Percentiles rank a stretch among this genome's conserved stretches.
Evolutionary conservation across 1,284 basidiomycete species (phyloP).

Genomic region (Cystobasidium pallidum): DNA sequence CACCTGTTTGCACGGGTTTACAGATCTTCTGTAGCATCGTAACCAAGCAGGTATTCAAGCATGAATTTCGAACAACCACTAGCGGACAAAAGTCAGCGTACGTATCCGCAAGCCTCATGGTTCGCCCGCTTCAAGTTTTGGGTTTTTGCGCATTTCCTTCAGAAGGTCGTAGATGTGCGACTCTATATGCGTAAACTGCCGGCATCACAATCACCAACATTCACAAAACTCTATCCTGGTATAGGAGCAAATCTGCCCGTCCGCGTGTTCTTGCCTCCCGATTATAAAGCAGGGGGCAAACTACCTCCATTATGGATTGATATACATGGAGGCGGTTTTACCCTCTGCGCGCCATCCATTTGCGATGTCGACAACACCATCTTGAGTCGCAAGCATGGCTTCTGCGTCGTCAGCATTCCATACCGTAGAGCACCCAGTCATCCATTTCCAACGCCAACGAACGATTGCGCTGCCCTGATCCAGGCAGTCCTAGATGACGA

Average conservation of each 20-base stretch:
- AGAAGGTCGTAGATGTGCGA: slow-evolving; percentile 12
- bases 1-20: not conserved
- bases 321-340: slow-evolving; percentile 39
- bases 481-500: slow-evolving; percentile 26
- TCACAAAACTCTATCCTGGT: slow-evolving; percentile 30
- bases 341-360: slow-evolving; percentile 7
- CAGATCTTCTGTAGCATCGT: not conserved
- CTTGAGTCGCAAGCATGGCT: slow-evolving; percentile 30
- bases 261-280: slow-evolving; percentile 29
- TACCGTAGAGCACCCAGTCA: slow-evolving; percentile 25
- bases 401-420: slow-evolving; percentile 35
- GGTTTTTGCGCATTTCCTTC: slow-evolving; percentile 22
- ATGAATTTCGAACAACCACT: slow-evolving; percentile 27
- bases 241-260: not conserved
- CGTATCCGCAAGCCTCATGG: slow-evolving; percentile 3
- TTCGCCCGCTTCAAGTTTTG: slow-evolving; percentile 32
- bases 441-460: slow-evolving; percentile 25
- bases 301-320: slow-evolving; percentile 32
- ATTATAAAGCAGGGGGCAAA: slow-evolving; percentile 9
- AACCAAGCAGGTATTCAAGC: not conserved
- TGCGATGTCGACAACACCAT: slow-evolving; percentile 33
- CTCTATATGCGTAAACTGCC: slow-evolving; percentile 15
- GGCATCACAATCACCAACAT: slow-evolving; percentile 16
- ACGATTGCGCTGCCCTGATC: slow-evolving; percentile 28
- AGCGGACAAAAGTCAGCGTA: not conserved